Evolutionary conservation across 129 eudicot genomes (phyloP).

Genomic region (Flaveria trinervia): DNA sequence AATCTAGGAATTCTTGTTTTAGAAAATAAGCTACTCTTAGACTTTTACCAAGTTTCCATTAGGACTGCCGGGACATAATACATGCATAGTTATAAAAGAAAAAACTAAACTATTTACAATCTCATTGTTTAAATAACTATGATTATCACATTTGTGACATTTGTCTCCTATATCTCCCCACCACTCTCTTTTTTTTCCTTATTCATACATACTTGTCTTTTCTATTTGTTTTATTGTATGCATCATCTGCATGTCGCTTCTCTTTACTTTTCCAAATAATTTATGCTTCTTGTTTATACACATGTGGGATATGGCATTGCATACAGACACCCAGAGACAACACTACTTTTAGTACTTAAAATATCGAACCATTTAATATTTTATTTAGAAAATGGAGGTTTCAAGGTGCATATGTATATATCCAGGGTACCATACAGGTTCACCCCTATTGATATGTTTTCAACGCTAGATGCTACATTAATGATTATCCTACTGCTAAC

Average conservation of each 20-base stretch:
- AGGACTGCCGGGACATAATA: not conserved
- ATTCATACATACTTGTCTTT: constrained; percentile 15
- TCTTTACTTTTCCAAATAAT: constrained; percentile 14
- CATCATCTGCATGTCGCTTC: constrained; percentile 2
- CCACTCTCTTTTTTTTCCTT: not conserved
- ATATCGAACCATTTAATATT: not conserved
- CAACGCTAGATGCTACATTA: not conserved
- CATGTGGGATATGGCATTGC: not conserved
- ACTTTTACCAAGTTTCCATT: not conserved
- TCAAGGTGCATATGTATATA: not conserved
- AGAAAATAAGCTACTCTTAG: too few relatives aligned
- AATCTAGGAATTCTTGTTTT: too few relatives aligned
- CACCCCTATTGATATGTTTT: not conserved
- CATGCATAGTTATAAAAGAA: not conserved
- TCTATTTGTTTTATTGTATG: constrained; percentile 26
- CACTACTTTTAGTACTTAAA: not conserved
- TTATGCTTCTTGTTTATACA: not conserved
- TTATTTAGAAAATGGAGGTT: not conserved
- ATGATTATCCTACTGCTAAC: constrained; percentile 38
- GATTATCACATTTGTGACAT: constrained; percentile 11
- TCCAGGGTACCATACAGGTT: not conserved
- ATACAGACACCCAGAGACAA: not conserved
- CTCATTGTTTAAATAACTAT: not conserved
- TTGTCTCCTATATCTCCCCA: constrained; percentile 6
- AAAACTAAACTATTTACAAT: not conserved